phyloP scores from a whole-genome alignment of 805 yeast genomes.

The Yarrowia osloensis region DNA sequence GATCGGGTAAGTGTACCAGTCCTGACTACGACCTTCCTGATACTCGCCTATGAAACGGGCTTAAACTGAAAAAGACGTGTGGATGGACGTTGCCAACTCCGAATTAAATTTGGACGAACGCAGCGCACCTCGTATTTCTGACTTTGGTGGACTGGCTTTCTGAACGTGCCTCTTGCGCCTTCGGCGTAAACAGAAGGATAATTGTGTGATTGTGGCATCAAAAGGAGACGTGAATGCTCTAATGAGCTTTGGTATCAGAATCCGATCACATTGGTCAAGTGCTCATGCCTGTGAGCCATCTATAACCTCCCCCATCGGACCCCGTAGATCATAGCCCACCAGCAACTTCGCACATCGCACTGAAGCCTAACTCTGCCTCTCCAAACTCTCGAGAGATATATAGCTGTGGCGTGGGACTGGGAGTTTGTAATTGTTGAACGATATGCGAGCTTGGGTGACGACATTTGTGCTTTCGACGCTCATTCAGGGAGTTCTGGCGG shows the following conservation, averaged over 20 bases:
- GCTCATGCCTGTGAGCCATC: too few species aligned
- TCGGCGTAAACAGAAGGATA: background rate
- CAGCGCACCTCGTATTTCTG: background rate
- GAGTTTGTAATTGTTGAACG: background rate
- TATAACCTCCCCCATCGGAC: background rate
- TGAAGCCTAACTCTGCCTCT: background rate
- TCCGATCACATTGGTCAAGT: background rate
- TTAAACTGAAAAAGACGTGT: background rate
- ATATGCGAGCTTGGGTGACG: background rate
- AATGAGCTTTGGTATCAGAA: background rate
- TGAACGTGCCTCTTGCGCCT: background rate
- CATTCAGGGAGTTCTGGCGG: background rate
- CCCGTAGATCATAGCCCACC: background rate
- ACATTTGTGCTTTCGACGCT: background rate
- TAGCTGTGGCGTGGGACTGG: background rate
- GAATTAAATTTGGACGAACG: background rate
- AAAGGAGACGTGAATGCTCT: background rate
- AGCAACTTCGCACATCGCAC: conserved; percentile 4
- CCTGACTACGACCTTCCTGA: background rate
- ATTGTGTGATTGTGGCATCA: background rate
- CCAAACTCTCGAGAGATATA: conserved; percentile 5
- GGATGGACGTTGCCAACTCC: background rate
- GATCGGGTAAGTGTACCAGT: too few species aligned
- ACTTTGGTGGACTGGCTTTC: background rate
- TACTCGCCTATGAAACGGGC: background rate